phyloP scores from a whole-genome alignment of 345 rosid species.

The Iberis pinnata region DNA sequence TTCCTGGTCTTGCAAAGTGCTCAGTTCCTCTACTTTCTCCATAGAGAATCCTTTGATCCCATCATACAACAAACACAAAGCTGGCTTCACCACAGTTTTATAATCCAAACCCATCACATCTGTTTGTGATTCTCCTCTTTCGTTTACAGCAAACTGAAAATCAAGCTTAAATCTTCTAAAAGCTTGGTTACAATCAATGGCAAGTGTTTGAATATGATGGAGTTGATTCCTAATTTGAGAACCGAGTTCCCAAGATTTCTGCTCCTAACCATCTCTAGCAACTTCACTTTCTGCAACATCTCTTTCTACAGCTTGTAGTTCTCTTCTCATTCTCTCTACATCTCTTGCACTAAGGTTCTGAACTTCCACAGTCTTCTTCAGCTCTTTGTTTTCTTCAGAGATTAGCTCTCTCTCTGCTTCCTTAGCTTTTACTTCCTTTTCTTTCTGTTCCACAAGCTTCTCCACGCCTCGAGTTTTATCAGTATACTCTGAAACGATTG shows the following conservation, averaged over 20 bases:
- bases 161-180: slow-evolving; percentile 62
- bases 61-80: slow-evolving; percentile 42
- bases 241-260: slow-evolving; percentile 73
- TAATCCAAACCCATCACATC: slow-evolving; percentile 81
- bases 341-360: slow-evolving; percentile 73
- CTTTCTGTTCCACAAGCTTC: slow-evolving; percentile 54
- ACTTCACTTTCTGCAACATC: slow-evolving; percentile 57
- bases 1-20: slow-evolving; percentile 44
- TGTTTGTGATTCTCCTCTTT: slow-evolving; percentile 48
- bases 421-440: slow-evolving; percentile 44
- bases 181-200: slow-evolving; percentile 73
- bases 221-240: slow-evolving; percentile 37
- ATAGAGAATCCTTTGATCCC: slow-evolving; percentile 44
- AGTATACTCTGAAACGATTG: slow-evolving; percentile 42
- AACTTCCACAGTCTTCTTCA: slow-evolving; percentile 59
- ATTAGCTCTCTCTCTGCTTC: slow-evolving; percentile 52
- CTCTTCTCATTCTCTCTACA: slow-evolving; percentile 90
- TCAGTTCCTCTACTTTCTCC: slow-evolving; percentile 49
- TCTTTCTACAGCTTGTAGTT: slow-evolving; percentile 78
- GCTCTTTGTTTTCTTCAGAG: slow-evolving; percentile 60
- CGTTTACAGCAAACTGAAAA: slow-evolving; percentile 48
- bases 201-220: slow-evolving; percentile 58
- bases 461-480: slow-evolving; percentile 37
- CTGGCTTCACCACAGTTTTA: slow-evolving; percentile 55
- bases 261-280: slow-evolving; percentile 67